Base-by-base conservation (phyloP, 768 basidiomycete genomes). In the Auriscalpium vulgare region DNA sequence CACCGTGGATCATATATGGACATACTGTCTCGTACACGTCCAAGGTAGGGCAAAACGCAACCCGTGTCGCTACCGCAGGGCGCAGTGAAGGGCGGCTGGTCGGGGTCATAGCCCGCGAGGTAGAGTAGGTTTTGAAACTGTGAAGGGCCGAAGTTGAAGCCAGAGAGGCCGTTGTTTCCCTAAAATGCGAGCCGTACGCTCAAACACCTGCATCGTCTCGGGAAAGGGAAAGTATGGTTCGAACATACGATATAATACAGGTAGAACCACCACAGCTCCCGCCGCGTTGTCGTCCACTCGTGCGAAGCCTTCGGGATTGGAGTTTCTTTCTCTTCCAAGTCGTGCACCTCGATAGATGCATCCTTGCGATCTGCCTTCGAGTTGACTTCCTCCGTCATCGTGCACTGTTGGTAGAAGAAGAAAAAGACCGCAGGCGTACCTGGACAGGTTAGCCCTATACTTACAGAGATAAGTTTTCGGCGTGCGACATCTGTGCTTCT, bases 41-140 rank as follows among this genome's bases (percentile, higher is more conserved):
- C 85, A 40, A 86, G 76, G 66, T 83, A 87, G 13, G 79, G 83
- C 51, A 88, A 71, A 4, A 87, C 85, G 55, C 86, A 88, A 14
- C 72, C 75, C 34, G 79, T 77, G 14, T 66, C 70, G 5, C 71
- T 70, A 4, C 66, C 60, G 58, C 85, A 88, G 1, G 81, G 69
- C 2, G 69, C 68, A 4, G 75, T 67, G 55, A 82, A 84, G 3
- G 83, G 80, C 5, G 77, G 74, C 35, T 77, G 66, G n/a, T 73
- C 72, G 9, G 84, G 85, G 65, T 88, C 84, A 56, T 85, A 86
- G 3, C 85, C 85, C n/a, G 85, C 85, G 10, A 85, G 73, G 62
- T 78, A 87, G 36, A 88, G 75, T 51, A 87, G 68, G 65, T 87
- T 87, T 65, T 87, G 85, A 67, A 87, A 87, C 62, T 87, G 85